A percentile compares a stretch with the other conserved stretches of the same genome.
These are phyloP conservation scores for Excoecaria cochinchinensis DNA, from an alignment of 345 rosid species.

Conservation along the genomic window DNA sequence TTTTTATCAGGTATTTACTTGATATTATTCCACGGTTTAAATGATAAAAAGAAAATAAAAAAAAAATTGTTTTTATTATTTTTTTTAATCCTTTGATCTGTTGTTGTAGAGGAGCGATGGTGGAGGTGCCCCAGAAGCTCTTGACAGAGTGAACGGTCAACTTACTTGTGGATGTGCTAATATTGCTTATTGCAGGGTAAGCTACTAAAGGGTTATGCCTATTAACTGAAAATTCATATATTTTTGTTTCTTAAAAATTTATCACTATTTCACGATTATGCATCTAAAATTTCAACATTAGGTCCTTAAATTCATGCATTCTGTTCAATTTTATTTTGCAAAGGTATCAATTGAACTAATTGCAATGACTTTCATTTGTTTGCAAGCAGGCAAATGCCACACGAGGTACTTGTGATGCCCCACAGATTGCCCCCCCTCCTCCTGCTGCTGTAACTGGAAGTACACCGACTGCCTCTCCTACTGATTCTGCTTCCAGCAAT, in stretches of 20 bases:
- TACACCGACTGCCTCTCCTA: constrained; percentile 9
- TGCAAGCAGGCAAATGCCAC: constrained; percentile 62
- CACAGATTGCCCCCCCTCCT: constrained; percentile 68
- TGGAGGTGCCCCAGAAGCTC: constrained; percentile 86
- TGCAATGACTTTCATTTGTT: not conserved
- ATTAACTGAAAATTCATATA: not conserved
- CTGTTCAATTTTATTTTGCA: not conserved
- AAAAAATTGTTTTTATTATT: not conserved
- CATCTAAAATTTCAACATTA: not conserved
- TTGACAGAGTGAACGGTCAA: constrained; percentile 83
- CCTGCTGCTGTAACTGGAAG: constrained; percentile 46
- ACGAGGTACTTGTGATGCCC: constrained; percentile 74
- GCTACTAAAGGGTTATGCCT: not conserved
- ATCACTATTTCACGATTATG: not conserved
- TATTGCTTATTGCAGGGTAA: constrained; percentile 75
- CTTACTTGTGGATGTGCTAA: constrained; percentile 88
- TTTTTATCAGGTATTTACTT: constrained; percentile 65
- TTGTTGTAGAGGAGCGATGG: constrained; percentile 73
- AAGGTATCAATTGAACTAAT: not conserved
- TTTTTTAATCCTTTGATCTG: not conserved
- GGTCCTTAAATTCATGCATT: not conserved
- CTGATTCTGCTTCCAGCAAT: constrained; percentile 22
- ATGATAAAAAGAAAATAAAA: not conserved
- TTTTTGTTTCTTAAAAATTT: not conserved
- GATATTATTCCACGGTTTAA: not conserved